phyloP scores from a whole-genome alignment of 129 eudicot genomes.

The Centaurea solstitialis region DNA sequence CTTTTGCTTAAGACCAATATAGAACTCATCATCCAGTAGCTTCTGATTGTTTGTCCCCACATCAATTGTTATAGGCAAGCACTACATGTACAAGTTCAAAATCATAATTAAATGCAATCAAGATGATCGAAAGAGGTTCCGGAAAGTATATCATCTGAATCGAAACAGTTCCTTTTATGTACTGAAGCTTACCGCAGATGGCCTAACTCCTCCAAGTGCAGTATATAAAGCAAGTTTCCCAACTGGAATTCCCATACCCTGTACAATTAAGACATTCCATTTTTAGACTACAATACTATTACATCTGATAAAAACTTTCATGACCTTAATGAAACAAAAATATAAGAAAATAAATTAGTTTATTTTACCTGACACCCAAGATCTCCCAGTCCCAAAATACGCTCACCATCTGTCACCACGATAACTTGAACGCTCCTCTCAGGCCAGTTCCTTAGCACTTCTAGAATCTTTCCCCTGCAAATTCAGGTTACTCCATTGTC shows the following conservation, averaged over 20 bases:
- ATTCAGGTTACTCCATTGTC: conserved; percentile 15
- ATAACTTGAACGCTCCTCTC: conserved; percentile 85
- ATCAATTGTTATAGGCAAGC: conserved; percentile 90
- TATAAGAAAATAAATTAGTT: background rate
- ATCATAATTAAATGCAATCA: conserved; percentile 6
- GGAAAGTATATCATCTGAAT: background rate
- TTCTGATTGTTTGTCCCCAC: conserved; percentile 87
- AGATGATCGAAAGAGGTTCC: background rate
- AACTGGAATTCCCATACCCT: conserved; percentile 99
- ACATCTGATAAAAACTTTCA: background rate
- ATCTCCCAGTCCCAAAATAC: conserved; percentile 94
- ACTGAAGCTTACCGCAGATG: conserved; percentile 74
- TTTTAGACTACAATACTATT: background rate
- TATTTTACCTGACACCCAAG: conserved; percentile 84
- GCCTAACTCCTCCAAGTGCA: conserved; percentile 94
- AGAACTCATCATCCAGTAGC: conserved; percentile 77
- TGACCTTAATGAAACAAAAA: background rate
- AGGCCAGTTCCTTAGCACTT: conserved; percentile 86
- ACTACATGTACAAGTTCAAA: conserved; percentile 39
- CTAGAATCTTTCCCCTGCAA: conserved; percentile 90
- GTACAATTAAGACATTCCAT: conserved; percentile 10
- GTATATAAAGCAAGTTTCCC: conserved; percentile 83
- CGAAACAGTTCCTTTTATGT: background rate
- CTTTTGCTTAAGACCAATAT: conserved; percentile 79
- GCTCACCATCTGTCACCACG: conserved; percentile 95